These are phyloP conservation scores for Neocucurbitaria cava DNA, from an alignment of 2,329 filamentous ascomycete genomes.

Conservation along the genomic window DNA sequence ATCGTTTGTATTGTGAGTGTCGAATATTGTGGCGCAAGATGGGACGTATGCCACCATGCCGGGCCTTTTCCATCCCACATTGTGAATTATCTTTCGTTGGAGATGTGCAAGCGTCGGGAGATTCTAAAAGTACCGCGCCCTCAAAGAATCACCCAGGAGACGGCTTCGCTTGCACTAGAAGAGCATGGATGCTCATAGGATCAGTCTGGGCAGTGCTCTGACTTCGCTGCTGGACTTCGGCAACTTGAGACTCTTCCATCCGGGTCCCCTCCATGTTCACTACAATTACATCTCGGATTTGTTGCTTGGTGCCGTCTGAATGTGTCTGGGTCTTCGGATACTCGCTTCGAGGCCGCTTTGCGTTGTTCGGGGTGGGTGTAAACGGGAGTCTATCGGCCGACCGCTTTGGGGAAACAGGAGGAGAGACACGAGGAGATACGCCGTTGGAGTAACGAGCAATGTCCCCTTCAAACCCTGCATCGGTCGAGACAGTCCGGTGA, in stretches of 20 bases:
- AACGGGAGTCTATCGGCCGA: no score
- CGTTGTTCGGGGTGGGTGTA: background rate
- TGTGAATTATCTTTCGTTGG: no score
- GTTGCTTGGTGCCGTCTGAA: background rate
- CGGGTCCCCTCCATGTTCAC: background rate
- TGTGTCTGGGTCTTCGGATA: background rate
- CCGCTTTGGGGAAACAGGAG: no score
- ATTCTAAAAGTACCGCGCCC: background rate
- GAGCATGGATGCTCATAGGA: background rate
- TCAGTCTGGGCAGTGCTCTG: background rate
- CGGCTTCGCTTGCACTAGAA: background rate
- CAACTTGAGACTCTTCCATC: background rate
- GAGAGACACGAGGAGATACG: no score
- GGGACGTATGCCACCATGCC: no score
- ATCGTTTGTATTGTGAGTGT: no score
- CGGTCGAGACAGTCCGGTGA: no score
- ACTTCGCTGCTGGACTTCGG: background rate
- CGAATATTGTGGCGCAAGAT: no score
- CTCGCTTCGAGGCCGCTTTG: background rate
- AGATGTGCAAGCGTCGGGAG: no score
- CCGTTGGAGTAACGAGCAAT: no score
- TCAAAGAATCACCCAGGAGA: background rate
- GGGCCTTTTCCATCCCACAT: no score
- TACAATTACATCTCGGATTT: background rate
- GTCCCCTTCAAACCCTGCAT: no score